Base-by-base conservation (phyloP, 2,329 filamentous ascomycete genomes). In the Epichloe amarillans region DNA sequence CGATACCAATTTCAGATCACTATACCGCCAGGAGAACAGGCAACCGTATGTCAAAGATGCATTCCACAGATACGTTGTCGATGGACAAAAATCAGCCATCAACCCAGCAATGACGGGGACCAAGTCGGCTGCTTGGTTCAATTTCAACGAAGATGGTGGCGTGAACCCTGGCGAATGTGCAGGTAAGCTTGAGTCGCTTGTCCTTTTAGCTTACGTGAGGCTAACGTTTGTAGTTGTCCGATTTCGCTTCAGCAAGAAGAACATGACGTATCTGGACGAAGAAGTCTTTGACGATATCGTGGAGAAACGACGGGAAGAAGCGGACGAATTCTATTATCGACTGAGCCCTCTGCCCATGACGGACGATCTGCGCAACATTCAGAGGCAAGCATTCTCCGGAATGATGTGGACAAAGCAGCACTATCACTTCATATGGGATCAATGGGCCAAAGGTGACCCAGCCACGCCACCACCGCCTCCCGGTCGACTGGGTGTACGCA, bases 371-470 rank as follows among this genome's bases (percentile, higher is more conserved):
- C 84, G 90, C 58, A 96, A 94, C 66, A 93, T 97, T 58, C 93
- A 97, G 69, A 81, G 91, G 58, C 90, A 96, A 66, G 93, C 91
- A 4, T 86, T 96, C 57, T 83, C 90, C 0, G 91, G 93, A 50
- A 97, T 97, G 91, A 84, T 97, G 77, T 97, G 91, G 91, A 94
- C 86, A 55, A 97, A 97, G 67, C 91, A 97, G 66, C 88, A 88
- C 69, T 97, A 97, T 66, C 81, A 94, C 64, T 96, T 97, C 67
- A 82, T 97, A 60, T 96, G 89, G 88, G 90, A 97, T 57, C 86
- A 97, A 64, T 97, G 91, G 91, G 89, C 90, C 26, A 95, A 95
- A 56, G 91, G 91, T 49, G 91, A 97, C 63, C 90, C 90, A 11
- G 78, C 76, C 46, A 88, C 90, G 73, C 88, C 90, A 42, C 86